phyloP scores from a whole-genome alignment of 2,329 filamentous ascomycete species.

The Sclerotinia trifoliorum region DNA sequence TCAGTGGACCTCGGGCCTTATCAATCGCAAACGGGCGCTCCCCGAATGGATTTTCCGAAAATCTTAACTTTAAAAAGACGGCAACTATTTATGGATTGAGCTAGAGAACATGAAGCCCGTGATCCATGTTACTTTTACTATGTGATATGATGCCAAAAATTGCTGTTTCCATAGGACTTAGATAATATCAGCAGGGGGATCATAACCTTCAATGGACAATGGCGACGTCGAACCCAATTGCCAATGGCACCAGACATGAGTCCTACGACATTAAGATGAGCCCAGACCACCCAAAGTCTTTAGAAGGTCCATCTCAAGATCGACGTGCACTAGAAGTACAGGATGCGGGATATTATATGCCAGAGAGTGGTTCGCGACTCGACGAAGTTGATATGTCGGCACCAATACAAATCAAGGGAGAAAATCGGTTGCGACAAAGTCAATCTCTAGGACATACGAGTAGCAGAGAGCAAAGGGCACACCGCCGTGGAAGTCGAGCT shows the following conservation, averaged over 20 bases:
- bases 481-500: constrained; percentile 9
- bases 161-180: not conserved
- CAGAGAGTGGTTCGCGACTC: constrained; percentile 44
- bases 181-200: not conserved
- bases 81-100: not conserved
- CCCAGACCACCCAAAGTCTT: not conserved
- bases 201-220: constrained; percentile 17
- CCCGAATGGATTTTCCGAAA: not conserved
- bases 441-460: constrained; percentile 41
- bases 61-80: constrained; percentile 12
- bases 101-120: not conserved
- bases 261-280: not conserved
- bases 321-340: not conserved
- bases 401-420: constrained; percentile 46
- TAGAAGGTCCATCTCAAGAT: not conserved
- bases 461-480: not conserved
- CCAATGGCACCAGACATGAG: not conserved
- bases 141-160: not conserved
- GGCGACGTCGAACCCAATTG: constrained; percentile 15
- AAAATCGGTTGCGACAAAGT: constrained; percentile 40
- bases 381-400: constrained; percentile 46
- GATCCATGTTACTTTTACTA: not conserved
- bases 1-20: constrained; percentile 13
- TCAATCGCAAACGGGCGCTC: constrained; percentile 16
- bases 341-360: constrained; percentile 40